These are phyloP conservation scores for Crataegus laevigata DNA, from an alignment of 306 rosid genomes.

Conservation along the genomic window DNA sequence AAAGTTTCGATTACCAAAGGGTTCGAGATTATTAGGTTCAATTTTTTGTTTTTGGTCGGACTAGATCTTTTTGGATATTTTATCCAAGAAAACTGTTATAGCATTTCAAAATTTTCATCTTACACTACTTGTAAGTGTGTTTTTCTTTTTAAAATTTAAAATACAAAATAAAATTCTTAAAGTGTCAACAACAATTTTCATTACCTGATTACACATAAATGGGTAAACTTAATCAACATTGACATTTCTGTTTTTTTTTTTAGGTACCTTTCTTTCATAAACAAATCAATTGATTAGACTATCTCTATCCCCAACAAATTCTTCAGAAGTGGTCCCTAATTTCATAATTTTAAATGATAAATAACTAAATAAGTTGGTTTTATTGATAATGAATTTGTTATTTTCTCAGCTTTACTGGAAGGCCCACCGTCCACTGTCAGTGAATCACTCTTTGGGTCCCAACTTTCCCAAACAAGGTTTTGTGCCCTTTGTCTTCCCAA, in stretches of 20 bases:
- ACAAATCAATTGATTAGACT: slow-evolving; percentile 22
- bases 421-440: slow-evolving; percentile 29
- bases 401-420: background rate
- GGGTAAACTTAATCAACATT: background rate
- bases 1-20: too few species aligned
- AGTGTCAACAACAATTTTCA: rapidly evolving
- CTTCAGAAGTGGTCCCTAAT: slow-evolving; percentile 13
- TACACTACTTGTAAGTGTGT: rapidly evolving
- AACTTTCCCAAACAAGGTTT: slow-evolving; percentile 48
- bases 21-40: too few species aligned
- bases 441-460: slow-evolving; percentile 36
- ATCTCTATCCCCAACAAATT: slow-evolving; percentile 6
- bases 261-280: slow-evolving; percentile 17
- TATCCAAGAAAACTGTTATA: too few species aligned
- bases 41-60: too few species aligned
- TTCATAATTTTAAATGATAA: slow-evolving; percentile 9
- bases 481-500: slow-evolving; percentile 45
- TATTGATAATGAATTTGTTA: slow-evolving; percentile 1
- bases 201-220: too few species aligned
- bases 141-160: too few species aligned
- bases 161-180: too few species aligned
- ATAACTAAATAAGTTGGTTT: background rate
- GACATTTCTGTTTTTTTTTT: background rate
- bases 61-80: too few species aligned
- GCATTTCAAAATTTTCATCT: too few species aligned